Conservation (phyloP, 2,329 filamentous ascomycete genomes). For the Septoria petroselini region DNA sequence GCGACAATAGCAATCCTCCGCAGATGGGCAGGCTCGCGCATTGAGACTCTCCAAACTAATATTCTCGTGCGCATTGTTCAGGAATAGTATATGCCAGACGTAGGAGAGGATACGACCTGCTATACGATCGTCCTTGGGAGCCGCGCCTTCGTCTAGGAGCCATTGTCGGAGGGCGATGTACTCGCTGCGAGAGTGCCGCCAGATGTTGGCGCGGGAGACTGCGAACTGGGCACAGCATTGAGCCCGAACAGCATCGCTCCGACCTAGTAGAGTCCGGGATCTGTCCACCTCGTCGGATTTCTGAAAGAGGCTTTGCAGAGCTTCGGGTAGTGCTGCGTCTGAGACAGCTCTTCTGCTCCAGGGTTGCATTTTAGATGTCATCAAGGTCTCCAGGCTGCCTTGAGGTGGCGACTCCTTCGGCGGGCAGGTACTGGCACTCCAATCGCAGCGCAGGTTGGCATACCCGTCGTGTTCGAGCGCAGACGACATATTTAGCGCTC, state of each 20-base stretch:
- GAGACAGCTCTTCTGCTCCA: constrained; percentile 40
- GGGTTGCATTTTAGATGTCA: constrained; percentile 41
- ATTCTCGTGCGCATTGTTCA: constrained; percentile 28
- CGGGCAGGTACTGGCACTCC: constrained; percentile 45
- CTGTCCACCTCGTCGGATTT: constrained; percentile 26
- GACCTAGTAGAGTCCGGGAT: constrained; percentile 44
- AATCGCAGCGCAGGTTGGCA: constrained; percentile 52
- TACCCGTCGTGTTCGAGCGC: constrained; percentile 45
- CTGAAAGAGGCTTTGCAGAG: constrained; percentile 24
- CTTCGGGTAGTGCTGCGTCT: constrained; percentile 27
- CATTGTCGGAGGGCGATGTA: constrained; percentile 54
- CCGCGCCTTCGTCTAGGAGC: constrained; percentile 45
- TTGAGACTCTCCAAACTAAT: constrained; percentile 43
- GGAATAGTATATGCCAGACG: constrained; percentile 51
- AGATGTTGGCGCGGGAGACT: constrained; percentile 49
- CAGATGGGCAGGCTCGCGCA: constrained; percentile 39
- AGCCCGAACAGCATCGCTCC: constrained; percentile 25
- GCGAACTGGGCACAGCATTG: constrained; percentile 57
- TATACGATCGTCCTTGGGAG: constrained; percentile 43
- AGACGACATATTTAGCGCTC: constrained; percentile 39
- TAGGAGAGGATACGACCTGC: constrained; percentile 48
- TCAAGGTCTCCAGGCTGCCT: constrained; percentile 40
- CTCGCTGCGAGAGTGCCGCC: constrained; percentile 50
- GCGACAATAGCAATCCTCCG: constrained; percentile 46
- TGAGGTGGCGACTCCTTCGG: constrained; percentile 41